phyloP scores from a whole-genome alignment of 202 grass and related monocot species.

The Alloteropsis angusta region DNA sequence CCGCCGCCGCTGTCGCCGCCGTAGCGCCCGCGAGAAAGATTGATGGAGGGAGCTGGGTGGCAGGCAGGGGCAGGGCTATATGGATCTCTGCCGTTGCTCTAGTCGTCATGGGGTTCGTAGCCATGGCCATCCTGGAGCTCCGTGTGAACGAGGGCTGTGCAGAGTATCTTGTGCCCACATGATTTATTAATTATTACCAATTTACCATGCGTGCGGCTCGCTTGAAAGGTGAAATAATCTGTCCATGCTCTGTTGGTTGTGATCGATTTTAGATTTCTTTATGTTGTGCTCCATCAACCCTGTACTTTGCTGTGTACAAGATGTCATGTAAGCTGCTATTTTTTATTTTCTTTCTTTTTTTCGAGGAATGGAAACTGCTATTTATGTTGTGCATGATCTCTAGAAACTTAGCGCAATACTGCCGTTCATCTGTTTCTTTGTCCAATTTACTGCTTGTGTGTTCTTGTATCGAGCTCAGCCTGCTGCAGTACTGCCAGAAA shows the following conservation, averaged over 20 bases:
- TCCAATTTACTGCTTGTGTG: no score
- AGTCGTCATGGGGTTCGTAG: background rate
- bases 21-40: background rate
- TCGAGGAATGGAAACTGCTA: no score
- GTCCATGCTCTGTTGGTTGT: background rate
- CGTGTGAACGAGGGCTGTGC: background rate
- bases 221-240: background rate
- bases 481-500: no score
- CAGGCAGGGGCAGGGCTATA: background rate
- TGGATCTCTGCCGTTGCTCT: constrained; percentile 4
- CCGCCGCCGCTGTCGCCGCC: background rate
- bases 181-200: background rate
- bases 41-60: background rate
- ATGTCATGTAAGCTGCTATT: background rate
- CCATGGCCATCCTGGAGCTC: background rate
- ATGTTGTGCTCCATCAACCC: background rate
- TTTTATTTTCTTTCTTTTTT: no score
- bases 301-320: background rate
- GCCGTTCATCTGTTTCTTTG: no score
- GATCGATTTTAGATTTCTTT: background rate
- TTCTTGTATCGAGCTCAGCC: no score
- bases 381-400: no score
- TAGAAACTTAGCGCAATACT: no score
- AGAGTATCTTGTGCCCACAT: constrained; percentile 26
- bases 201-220: background rate